Base-by-base conservation (phyloP, 2,329 filamentous ascomycete species). In the Alternaria metachromatica region DNA sequence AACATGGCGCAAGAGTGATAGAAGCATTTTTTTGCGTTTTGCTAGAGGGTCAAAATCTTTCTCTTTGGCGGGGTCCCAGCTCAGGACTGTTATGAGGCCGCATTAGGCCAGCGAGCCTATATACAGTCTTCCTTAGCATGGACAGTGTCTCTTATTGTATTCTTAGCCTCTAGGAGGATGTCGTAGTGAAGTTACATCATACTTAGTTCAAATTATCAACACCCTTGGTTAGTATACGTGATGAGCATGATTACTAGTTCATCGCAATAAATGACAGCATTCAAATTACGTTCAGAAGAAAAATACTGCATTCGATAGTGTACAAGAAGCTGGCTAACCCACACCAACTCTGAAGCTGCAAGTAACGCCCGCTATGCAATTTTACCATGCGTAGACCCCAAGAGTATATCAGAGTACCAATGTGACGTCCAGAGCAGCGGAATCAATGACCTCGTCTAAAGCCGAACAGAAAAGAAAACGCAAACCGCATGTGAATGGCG, bases 281-380 rank as follows among this genome's bases (percentile, higher is more conserved):
- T 41, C 37, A 11, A 5, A 9, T 11, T 41, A 6, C 4, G n/a
- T 2, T 41, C 37, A 41, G 37, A 30, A 50, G 44, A 58, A 25
- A 11, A 13, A 49, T 13, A 21, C 25, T 58, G 37, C 11, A 48
- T 49, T 57, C n/a, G 13, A 21, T 58, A 58, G 55, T 50, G 28
- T 58, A 58, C 55, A 58, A 25, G 21, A 49, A 41, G 46, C 54
- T 51, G 37, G 45, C 41, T 18, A 43, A 41, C 18, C 21, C 26
- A 45, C 25, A 46, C 46, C 51, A 26, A 44, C 45, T 20, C 55
- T 33, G n/a, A 59, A 46, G 15, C 33, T 45, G 23, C 46, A 60
- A 50, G 25, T 53, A 62, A 63, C 61, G 61, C 61, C 61, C 57
- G 61, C 61, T 63, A 63, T 63, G 61, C 61, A 63, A 51, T 63